These are phyloP conservation scores for Pseudoturritis turrita DNA, from an alignment of 345 rosid genomes.

Conservation along the genomic window DNA sequence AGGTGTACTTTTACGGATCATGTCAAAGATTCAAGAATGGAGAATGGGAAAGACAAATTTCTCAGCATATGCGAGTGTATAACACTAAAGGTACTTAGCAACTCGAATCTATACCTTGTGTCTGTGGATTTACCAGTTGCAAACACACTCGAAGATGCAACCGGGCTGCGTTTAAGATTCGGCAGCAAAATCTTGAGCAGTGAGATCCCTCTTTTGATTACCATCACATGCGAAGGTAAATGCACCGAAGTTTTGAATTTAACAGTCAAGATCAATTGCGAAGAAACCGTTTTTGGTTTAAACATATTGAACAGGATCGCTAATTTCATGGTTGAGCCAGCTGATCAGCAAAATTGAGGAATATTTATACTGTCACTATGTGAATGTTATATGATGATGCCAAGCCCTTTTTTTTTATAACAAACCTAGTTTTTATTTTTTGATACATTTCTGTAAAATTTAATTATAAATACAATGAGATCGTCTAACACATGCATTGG, in stretches of 20 bases:
- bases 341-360: not conserved
- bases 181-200: slow-evolving; percentile 82
- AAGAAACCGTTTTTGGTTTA: slow-evolving; percentile 89
- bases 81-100: slow-evolving; percentile 70
- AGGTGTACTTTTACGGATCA: slow-evolving; percentile 79
- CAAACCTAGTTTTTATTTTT: not conserved
- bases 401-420: not conserved
- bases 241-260: slow-evolving; percentile 61
- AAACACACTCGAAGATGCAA: slow-evolving; percentile 71
- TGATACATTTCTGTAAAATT: not conserved
- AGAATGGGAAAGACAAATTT: slow-evolving; percentile 57
- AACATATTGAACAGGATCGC: slow-evolving; percentile 79
- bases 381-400: slow-evolving; percentile 2
- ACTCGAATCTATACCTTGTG: slow-evolving; percentile 71
- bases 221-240: slow-evolving; percentile 77
- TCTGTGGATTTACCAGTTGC: slow-evolving; percentile 76
- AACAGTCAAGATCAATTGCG: slow-evolving; percentile 72
- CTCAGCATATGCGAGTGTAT: slow-evolving; percentile 68
- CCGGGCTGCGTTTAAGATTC: slow-evolving; percentile 72
- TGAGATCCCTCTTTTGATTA: slow-evolving; percentile 69
- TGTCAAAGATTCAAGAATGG: slow-evolving; percentile 50
- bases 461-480: not conserved
- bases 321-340: slow-evolving; percentile 51
- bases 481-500: not conserved
- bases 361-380: not conserved